These are phyloP conservation scores for Cyclocybe aegerita DNA, from an alignment of 768 basidiomycete genomes.

Conservation along the genomic window DNA sequence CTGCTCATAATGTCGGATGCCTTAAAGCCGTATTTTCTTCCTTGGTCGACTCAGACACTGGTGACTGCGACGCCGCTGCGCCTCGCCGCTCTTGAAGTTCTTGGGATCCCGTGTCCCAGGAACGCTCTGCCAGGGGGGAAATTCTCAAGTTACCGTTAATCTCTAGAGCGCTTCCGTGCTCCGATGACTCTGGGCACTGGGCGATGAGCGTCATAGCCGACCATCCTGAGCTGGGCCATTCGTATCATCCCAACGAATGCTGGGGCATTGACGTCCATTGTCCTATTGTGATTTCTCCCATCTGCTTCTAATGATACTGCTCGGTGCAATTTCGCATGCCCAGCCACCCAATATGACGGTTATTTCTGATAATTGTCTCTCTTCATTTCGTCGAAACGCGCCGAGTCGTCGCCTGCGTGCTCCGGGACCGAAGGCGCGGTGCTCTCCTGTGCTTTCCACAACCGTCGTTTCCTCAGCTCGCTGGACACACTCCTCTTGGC, in stretches of 20 bases:
- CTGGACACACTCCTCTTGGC: too few relatives aligned
- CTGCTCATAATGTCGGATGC: not conserved
- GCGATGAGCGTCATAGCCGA: not conserved
- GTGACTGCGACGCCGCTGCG: not conserved
- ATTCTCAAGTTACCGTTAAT: too few relatives aligned
- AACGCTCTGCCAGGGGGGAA: too few relatives aligned
- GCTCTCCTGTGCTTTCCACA: too few relatives aligned
- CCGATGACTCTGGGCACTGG: not conserved
- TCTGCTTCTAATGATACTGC: not conserved
- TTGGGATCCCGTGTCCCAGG: not conserved
- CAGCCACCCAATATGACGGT: not conserved
- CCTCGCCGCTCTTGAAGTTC: not conserved
- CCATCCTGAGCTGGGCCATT: not conserved
- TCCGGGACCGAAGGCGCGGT: too few relatives aligned
- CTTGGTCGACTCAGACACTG: not conserved
- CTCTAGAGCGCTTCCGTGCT: too few relatives aligned
- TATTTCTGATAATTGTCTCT: not conserved
- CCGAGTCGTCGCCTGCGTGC: too few relatives aligned
- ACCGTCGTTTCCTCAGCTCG: too few relatives aligned
- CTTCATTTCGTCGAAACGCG: too few relatives aligned
- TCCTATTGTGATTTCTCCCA: slow-evolving; percentile 3
- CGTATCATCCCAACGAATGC: not conserved
- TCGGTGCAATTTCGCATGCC: not conserved
- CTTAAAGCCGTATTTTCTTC: not conserved
- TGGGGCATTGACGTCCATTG: not conserved